Base-by-base conservation (phyloP, 202 grass and related monocot species). In the Saccharum hybrid region DNA sequence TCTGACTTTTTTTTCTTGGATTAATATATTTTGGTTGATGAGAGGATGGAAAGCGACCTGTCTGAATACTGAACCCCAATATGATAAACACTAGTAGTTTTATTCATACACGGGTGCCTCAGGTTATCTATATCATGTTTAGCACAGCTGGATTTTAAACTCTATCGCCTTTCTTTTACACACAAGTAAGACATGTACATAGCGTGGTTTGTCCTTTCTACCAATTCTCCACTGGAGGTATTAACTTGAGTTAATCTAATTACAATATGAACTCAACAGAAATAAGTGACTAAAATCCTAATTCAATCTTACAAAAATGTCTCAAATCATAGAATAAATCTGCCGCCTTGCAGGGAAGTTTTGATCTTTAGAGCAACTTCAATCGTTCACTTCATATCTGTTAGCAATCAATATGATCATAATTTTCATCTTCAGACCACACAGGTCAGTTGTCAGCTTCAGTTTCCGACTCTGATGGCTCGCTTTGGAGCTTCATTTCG, bases 381-480 rank as follows among this genome's bases (percentile, higher is more conserved):
- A 22, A 4, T 68, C 18, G 41, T 79, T 79, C 74, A 56, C 2
- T 62, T 68, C 16, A 66, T 37, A 68, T 56, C 34, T 69, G 79
- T 86, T 81, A 86, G 79, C 76, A 90, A 77, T 79, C 51, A 83
- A 36, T 67, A 77, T 39, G 60, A 43, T 34, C 66, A 45, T 63
- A 22, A 13, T 72, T 83, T 80, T 81, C 48, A 40, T 67, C 65
- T 60, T 63, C 85, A 86, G 48, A 10, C 8, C 34, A 23, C 5
- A 21, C 10, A 60, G 48, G 73, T 68, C 74, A 81, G 72, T 66
- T 49, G 23, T 66, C 84, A 71, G 77, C 63, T 71, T 90, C 87
- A 71, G 74, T 77, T 83, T 84, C 76, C 22, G 84, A 78, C 26
- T 87, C 81, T 62, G 52, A 87, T 18, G 75, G 42, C 56, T 84